Percentiles rank a stretch among this genome's conserved stretches.
phyloP scores from a whole-genome alignment of 2,329 filamentous ascomycete genomes.

The Penicillium digitatum region DNA sequence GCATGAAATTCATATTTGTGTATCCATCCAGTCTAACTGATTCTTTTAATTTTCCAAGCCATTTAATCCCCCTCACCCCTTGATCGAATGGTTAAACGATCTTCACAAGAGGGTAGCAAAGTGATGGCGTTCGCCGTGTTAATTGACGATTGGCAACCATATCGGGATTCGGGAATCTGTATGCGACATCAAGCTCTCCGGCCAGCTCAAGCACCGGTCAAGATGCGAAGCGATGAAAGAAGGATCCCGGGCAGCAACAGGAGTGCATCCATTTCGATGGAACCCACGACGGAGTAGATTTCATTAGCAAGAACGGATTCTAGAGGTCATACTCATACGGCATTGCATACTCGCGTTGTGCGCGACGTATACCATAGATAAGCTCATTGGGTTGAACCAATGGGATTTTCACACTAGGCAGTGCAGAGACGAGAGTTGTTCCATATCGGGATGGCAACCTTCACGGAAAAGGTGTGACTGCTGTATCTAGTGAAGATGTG shows the following conservation, averaged over 20 bases:
- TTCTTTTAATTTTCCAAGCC: not conserved
- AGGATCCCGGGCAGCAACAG: not conserved
- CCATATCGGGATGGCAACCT: not conserved
- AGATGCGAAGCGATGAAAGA: not conserved
- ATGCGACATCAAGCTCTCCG: not conserved
- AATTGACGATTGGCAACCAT: not conserved
- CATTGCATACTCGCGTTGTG: not conserved
- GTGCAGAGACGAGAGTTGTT: not conserved
- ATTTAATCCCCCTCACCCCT: not conserved
- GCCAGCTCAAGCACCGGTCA: not conserved
- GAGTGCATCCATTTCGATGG: not conserved
- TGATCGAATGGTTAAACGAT: not conserved
- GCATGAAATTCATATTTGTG: not conserved
- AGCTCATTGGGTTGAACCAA: slow-evolving; percentile 1
- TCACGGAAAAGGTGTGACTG: not conserved
- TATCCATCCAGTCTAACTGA: not conserved
- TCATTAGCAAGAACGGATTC: not conserved
- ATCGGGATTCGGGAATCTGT: not conserved
- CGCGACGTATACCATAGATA: not conserved
- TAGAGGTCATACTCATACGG: not conserved
- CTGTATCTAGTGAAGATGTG: slow-evolving; percentile 2
- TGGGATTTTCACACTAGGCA: not conserved
- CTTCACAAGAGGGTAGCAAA: not conserved
- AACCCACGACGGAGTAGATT: not conserved
- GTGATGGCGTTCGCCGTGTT: not conserved